Percentiles rank a stretch among this genome's conserved stretches.
phyloP scores from a whole-genome alignment of 495 filamentous ascomycete genomes.

The Geopyxis carbonaria region DNA sequence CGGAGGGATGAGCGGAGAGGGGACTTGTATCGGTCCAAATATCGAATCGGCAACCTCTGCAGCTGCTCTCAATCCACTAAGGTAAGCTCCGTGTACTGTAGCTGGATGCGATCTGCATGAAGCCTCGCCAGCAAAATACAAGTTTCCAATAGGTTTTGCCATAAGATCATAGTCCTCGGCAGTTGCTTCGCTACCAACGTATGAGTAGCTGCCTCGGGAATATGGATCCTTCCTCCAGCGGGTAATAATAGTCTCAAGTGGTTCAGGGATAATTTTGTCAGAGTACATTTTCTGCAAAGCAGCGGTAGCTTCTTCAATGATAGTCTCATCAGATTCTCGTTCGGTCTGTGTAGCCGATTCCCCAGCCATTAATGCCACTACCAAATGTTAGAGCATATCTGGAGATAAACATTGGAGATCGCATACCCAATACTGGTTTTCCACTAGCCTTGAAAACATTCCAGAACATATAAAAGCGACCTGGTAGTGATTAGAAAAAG shows the following conservation, averaged over 20 bases:
- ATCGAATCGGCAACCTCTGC: constrained; percentile 64
- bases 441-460: constrained; percentile 82
- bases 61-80: constrained; percentile 79
- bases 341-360: constrained; percentile 86
- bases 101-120: constrained; percentile 90
- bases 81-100: constrained; percentile 90
- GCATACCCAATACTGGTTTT: constrained; percentile 46
- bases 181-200: constrained; percentile 59
- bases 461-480: constrained; percentile 94
- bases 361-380: constrained; percentile 83
- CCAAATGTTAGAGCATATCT: constrained; percentile 7
- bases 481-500: constrained; percentile 32
- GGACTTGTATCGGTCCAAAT: constrained; percentile 62
- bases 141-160: constrained; percentile 66
- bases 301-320: constrained; percentile 61
- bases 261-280: constrained; percentile 48
- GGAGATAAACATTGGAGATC: neutral
- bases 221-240: constrained; percentile 82
- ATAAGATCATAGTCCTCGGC: constrained; percentile 86
- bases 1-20: constrained; percentile 53
- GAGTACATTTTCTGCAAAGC: constrained; percentile 52
- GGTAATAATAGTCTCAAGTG: constrained; percentile 80
- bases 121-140: constrained; percentile 94
- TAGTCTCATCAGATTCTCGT: constrained; percentile 47
- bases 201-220: constrained; percentile 84